Base-by-base conservation (phyloP, 169 alveolate species). In the Cryptosporidium meleagridis region DNA sequence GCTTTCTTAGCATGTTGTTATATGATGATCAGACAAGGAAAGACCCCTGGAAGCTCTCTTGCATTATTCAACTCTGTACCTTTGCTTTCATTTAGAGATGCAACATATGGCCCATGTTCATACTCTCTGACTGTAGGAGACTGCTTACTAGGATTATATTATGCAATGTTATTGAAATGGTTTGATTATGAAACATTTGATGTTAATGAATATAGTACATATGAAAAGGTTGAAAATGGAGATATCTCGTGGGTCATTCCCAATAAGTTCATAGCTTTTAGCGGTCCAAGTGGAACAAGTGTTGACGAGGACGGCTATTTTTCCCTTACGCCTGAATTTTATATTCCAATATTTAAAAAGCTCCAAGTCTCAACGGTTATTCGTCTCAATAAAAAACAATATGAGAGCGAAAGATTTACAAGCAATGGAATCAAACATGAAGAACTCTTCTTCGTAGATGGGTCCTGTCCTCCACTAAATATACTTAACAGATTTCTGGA, bases 201-300 rank as follows among this genome's bases (percentile, higher is more conserved):
- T 51, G 84, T 94, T 5, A 95, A 94, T 71, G 96, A 93, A 62
- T 97, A 97, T 85, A 98, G 96, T 85, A 93, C 93, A 86, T 96
- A 96, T 86, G 98, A 94, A 71, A 94, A 95, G 51, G 97, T 97
- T 31, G 98, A 96, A 70, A 96, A 91, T 68, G 99, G 99, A 33
- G 99, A 97, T 87, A 86, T 96, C 89, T 96, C 96, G 80, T 96
- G 99, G 98, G 92, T 97, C 21, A 95, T 97, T 44, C 99, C 99
- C 3, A 93, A 93, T n/a, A 97, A 96, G 85, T 94, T 97, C 84
- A 69, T 97, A 23, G 99, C 99, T 12, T 97, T 97, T 87, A 91
- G 96, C 37, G 96, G 98, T 33, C 99, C 99, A 16, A 85, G 95
- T 16, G 87, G 93, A 10, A 73, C 92, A 14, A 71, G 69, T 59